phyloP scores from a whole-genome alignment of 1,139 yeast species.

The Pichia sorboxylosa region DNA sequence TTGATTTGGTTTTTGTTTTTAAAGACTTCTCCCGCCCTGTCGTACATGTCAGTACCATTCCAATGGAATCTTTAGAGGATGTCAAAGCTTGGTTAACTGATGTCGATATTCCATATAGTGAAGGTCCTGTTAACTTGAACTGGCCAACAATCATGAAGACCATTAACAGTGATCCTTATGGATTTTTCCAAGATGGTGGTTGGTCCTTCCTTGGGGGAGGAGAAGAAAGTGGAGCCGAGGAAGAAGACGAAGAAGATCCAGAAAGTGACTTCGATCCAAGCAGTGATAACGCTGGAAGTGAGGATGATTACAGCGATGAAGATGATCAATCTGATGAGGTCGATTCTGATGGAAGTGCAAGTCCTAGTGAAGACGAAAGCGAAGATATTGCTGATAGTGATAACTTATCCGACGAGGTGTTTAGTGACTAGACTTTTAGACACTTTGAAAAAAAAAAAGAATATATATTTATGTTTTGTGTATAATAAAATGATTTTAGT shows the following conservation, averaged over 20 bases:
- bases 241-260: slow-evolving; percentile 29
- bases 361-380: slow-evolving; percentile 35
- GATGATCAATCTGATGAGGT: slow-evolving; percentile 32
- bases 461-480: no score
- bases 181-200: slow-evolving; percentile 88
- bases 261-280: slow-evolving; percentile 50
- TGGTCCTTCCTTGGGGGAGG: slow-evolving; percentile 83
- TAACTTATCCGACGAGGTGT: slow-evolving; percentile 27
- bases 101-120: slow-evolving; percentile 89
- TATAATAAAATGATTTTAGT: no score
- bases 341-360: slow-evolving; percentile 40
- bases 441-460: no score
- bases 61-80: slow-evolving; percentile 83
- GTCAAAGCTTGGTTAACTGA: slow-evolving; percentile 94
- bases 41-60: slow-evolving; percentile 87
- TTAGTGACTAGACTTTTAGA: slow-evolving; percentile 16
- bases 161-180: slow-evolving; percentile 82
- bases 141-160: slow-evolving; percentile 97
- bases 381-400: slow-evolving; percentile 32
- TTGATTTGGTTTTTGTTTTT: slow-evolving; percentile 89
- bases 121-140: slow-evolving; percentile 90
- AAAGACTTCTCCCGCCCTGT: slow-evolving; percentile 84
- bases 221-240: slow-evolving; percentile 46
- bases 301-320: slow-evolving; percentile 50
- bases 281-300: slow-evolving; percentile 66